phyloP scores from a whole-genome alignment of 495 filamentous ascomycete genomes.

The Annulohypoxylon bovei region DNA sequence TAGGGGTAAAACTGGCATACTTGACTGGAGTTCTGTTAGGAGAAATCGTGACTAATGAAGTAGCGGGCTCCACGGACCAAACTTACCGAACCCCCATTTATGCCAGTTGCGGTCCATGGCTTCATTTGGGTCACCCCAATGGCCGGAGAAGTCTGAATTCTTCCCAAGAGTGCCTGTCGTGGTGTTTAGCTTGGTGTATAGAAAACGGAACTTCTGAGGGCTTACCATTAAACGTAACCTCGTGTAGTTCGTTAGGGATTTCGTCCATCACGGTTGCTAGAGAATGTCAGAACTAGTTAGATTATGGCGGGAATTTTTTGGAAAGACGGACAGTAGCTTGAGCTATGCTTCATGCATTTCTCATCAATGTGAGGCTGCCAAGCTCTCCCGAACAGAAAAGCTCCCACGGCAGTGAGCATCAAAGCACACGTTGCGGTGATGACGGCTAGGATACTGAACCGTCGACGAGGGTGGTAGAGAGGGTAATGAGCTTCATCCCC shows the following conservation, averaged over 20 bases:
- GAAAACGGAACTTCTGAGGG: neutral
- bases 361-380: neutral
- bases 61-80: neutral
- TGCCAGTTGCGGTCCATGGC: neutral
- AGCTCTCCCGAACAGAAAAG: neutral
- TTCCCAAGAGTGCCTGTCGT: neutral
- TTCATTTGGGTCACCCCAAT: neutral
- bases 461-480: neutral
- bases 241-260: neutral
- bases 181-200: neutral
- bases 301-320: neutral
- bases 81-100: neutral
- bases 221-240: neutral
- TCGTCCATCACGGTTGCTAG: neutral
- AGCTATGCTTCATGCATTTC: neutral
- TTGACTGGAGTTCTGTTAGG: neutral
- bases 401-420: neutral
- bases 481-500: neutral
- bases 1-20: neutral
- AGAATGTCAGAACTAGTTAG: neutral
- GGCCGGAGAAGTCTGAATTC: neutral
- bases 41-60: neutral
- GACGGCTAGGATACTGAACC: neutral
- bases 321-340: neutral
- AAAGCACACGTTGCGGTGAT: neutral